Percentiles rank a stretch among this genome's conserved stretches.
Conservation (phyloP, 2,329 filamentous ascomycete genomes). For the Penicillium janthinellum region DNA sequence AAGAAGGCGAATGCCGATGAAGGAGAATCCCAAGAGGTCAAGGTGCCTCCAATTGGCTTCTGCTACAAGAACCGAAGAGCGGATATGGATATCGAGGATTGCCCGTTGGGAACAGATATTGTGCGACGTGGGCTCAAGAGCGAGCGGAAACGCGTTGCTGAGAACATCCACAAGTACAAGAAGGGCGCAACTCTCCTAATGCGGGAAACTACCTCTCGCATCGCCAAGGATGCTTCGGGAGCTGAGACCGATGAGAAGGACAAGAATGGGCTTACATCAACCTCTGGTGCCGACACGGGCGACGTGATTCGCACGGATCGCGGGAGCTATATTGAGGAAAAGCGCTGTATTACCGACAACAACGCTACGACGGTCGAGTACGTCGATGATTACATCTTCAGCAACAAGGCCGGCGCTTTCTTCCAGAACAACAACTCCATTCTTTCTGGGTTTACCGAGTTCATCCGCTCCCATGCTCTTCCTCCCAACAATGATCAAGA, state of each 20-base stretch:
- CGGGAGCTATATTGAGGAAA: slow-evolving; percentile 70
- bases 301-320: slow-evolving; percentile 58
- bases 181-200: slow-evolving; percentile 86
- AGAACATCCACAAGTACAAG: slow-evolving; percentile 70
- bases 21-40: slow-evolving; percentile 55
- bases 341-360: slow-evolving; percentile 84
- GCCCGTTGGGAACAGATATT: slow-evolving; percentile 87
- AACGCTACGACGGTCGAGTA: slow-evolving; percentile 86
- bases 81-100: slow-evolving; percentile 95
- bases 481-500: slow-evolving; percentile 46
- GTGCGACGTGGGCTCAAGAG: slow-evolving; percentile 76
- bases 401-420: slow-evolving; percentile 89
- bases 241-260: slow-evolving; percentile 22
- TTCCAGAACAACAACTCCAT: slow-evolving; percentile 99
- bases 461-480: slow-evolving; percentile 79
- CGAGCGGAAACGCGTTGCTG: slow-evolving; percentile 74
- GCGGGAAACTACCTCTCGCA: slow-evolving; percentile 77
- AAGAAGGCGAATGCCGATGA: slow-evolving; percentile 55
- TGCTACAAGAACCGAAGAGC: slow-evolving; percentile 78
- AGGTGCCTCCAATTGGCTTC: slow-evolving; percentile 82
- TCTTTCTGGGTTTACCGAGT: slow-evolving; percentile 79
- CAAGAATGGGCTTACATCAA: slow-evolving; percentile 29
- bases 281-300: slow-evolving; percentile 36
- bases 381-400: slow-evolving; percentile 79
- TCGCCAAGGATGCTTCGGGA: slow-evolving; percentile 29